These are phyloP conservation scores for Penicillium sp. DNA, from an alignment of 2,329 filamentous ascomycete genomes.

Conservation along the genomic window DNA sequence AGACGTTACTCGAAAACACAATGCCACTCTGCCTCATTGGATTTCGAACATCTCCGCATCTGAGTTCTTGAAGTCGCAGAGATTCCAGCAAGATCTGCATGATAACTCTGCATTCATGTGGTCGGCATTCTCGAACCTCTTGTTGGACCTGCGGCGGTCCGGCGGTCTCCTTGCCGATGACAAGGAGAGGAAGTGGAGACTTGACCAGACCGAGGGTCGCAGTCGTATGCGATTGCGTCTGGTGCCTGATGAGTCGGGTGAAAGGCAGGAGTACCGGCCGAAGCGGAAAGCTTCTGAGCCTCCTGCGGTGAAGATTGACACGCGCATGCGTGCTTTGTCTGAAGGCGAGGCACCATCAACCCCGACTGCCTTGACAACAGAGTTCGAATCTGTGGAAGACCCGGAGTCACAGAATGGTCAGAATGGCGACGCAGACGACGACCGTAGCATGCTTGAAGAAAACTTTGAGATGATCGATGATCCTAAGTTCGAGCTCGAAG, in stretches of 20 bases:
- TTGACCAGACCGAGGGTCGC: constrained; percentile 90
- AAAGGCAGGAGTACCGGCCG: constrained; percentile 72
- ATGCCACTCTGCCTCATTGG: constrained; percentile 83
- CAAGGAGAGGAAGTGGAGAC: constrained; percentile 69
- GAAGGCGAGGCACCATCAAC: constrained; percentile 42
- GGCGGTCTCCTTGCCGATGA: constrained; percentile 72
- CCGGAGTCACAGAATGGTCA: constrained; percentile 29
- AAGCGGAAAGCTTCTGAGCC: constrained; percentile 66
- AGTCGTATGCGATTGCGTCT: constrained; percentile 91
- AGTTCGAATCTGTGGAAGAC: constrained; percentile 29
- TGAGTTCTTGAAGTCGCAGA: constrained; percentile 86
- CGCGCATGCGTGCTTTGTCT: constrained; percentile 37
- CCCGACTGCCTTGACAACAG: constrained; percentile 30
- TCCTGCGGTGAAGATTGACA: constrained; percentile 44
- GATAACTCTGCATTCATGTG: constrained; percentile 77
- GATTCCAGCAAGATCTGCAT: constrained; percentile 84
- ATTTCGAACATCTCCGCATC: constrained; percentile 91
- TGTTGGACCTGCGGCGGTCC: constrained; percentile 69
- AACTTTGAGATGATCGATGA: constrained; percentile 96
- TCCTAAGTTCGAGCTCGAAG: constrained; percentile 75
- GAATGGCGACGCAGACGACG: constrained; percentile 34
- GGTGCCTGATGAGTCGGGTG: constrained; percentile 66
- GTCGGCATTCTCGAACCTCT: constrained; percentile 70
- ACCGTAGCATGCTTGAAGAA: constrained; percentile 60
- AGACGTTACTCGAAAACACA: constrained; percentile 71